Base-by-base conservation (phyloP, 225 moss, liverwort and hornwort genomes). In the Thuidium tamariscinum region DNA sequence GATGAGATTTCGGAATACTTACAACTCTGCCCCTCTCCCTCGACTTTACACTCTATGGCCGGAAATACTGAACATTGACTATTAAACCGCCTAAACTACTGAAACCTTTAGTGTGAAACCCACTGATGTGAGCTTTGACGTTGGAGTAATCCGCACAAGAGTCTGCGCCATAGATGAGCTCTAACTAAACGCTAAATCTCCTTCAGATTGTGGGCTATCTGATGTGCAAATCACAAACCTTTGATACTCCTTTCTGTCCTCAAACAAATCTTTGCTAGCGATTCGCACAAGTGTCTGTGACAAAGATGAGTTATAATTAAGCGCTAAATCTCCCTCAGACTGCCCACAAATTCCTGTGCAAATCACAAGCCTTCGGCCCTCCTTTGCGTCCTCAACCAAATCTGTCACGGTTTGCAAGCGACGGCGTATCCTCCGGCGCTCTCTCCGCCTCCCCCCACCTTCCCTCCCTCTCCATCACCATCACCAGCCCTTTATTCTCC, bases 401-500 rank as follows among this genome's bases (percentile, higher is more conserved):
- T 39, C 71, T 76, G 2, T 84, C 84, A 54, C 55, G 90, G 63
- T 93, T 93, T 51, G 83, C 87, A n/a, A 85, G 76, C 19, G 90
- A 87, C 6, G 93, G 90, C 63, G 56, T 69, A 34, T 93, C 89
- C 44, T 84, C 81, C 13, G 81, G 51, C 0, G 72, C 32, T 72
- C 93, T 83, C 61, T 85, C 71, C 2, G 55, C 77, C 79, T 93
- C 87, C 52, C 86, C 56, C 93, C 91, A 93, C 57, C 86, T 83
- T 16, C 90, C 93, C 21, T 87, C 86, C 14, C 48, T 16, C 34
- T 82, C 54, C 61, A 81, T 36, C 7, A 61, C 75, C 74, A 92
- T 36, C 8, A 66, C 79, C 57, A 94, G 69, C 5, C 94, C 92
- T 49, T 91, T 94, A 26, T 92, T 90, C 87, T 92, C 82, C 18